Evolutionary conservation across 2,329 filamentous ascomycete species (phyloP).

Genomic region (Colletotrichum sp.): DNA sequence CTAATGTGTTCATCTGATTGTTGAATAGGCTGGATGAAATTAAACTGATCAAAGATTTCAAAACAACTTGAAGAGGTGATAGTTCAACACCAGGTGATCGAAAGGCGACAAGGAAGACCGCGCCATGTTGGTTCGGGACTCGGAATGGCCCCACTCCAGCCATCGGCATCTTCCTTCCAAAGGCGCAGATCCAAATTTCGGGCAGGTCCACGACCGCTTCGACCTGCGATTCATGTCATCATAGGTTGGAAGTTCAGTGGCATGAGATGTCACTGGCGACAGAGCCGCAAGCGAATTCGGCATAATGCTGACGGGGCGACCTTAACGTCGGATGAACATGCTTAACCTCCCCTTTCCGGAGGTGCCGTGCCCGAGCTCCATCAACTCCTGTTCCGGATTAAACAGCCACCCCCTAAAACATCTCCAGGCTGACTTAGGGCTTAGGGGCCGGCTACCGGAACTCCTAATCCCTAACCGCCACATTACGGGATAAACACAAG

Average conservation of each 20-base stretch:
- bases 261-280: background rate
- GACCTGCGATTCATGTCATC: background rate
- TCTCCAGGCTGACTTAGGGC: background rate
- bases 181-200: background rate
- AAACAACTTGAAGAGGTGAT: background rate
- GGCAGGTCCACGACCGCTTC: background rate
- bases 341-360: background rate
- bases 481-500: background rate
- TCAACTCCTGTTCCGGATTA: background rate
- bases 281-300: background rate
- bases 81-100: background rate
- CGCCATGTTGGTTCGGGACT: background rate
- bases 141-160: background rate
- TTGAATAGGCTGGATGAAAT: background rate
- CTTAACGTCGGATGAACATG: background rate
- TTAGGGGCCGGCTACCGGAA: background rate
- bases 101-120: background rate
- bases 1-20: accelerated
- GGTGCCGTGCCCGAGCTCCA: background rate
- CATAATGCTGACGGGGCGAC: background rate
- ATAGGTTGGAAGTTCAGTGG: background rate
- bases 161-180: background rate
- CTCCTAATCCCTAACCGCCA: background rate
- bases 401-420: background rate
- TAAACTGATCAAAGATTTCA: background rate